Conservation (phyloP, 441 rosid genomes). For the Metrosideros polymorpha region DNA sequence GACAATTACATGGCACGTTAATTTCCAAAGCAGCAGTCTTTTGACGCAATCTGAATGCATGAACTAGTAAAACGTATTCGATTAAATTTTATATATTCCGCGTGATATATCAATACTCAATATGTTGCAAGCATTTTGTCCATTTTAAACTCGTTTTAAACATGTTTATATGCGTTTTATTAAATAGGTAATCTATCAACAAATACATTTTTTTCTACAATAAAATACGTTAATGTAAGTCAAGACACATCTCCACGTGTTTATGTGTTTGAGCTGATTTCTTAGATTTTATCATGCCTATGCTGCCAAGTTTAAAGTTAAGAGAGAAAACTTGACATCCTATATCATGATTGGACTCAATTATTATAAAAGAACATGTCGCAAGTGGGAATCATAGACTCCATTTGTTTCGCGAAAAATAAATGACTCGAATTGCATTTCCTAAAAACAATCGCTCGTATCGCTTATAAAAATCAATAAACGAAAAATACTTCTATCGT, state of each 20-base stretch:
- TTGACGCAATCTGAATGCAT: not conserved
- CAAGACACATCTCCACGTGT: not conserved
- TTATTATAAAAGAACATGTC: not conserved
- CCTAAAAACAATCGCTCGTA: not conserved
- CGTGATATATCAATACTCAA: not conserved
- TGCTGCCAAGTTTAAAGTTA: not conserved
- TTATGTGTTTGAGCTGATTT: not conserved
- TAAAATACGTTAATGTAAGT: too few relatives aligned
- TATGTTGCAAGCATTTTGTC: not conserved
- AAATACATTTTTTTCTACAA: not conserved
- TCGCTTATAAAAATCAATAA: too few relatives aligned
- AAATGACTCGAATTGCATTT: accelerated
- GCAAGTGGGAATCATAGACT: accelerated
- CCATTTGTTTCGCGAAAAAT: not conserved
- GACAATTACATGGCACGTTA: not conserved
- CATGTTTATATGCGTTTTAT: not conserved
- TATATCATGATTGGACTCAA: not conserved
- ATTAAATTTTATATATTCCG: not conserved
- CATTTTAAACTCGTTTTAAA: not conserved
- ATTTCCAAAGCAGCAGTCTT: not conserved
- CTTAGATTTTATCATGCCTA: not conserved
- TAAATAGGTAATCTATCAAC: not conserved
- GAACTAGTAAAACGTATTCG: not conserved
- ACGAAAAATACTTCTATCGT: too few relatives aligned
- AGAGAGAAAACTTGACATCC: not conserved